These are phyloP conservation scores for Luzula sylvatica DNA, from an alignment of 176 grass and related monocot species.

Conservation along the genomic window DNA sequence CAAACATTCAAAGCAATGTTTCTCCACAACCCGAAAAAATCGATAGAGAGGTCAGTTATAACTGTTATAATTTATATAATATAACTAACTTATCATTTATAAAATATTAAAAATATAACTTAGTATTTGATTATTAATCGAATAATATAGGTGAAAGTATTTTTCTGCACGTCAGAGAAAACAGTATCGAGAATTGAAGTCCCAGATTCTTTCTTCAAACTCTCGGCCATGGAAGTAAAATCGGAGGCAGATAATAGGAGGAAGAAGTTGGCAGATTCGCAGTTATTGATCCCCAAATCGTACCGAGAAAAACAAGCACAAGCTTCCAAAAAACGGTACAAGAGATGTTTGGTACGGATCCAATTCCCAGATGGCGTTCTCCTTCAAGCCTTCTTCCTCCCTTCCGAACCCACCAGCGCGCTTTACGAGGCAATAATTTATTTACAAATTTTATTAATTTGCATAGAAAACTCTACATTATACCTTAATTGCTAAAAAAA, in stretches of 20 bases:
- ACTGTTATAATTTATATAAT: no score
- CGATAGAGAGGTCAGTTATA: slow-evolving; percentile 57
- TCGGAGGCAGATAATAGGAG: slow-evolving; percentile 73
- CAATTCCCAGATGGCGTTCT: slow-evolving; percentile 89
- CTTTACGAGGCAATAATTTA: slow-evolving; percentile 60
- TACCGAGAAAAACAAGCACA: slow-evolving; percentile 78
- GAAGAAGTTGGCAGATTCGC: slow-evolving; percentile 67
- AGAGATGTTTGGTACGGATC: slow-evolving; percentile 53
- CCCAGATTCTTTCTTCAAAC: slow-evolving; percentile 81
- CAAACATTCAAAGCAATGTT: neutral
- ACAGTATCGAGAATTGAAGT: slow-evolving; percentile 43
- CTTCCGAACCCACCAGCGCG: slow-evolving; percentile 43
- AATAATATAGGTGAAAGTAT: slow-evolving; percentile 70
- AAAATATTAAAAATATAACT: no score
- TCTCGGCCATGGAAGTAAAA: slow-evolving; percentile 42
- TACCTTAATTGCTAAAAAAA: no score
- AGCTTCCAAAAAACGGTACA: slow-evolving; percentile 58
- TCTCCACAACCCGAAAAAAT: slow-evolving; percentile 26
- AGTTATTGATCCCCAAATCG: slow-evolving; percentile 79
- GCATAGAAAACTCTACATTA: no score
- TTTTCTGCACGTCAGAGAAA: slow-evolving; percentile 56
- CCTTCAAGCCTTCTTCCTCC: slow-evolving; percentile 83
- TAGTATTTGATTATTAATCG: no score
- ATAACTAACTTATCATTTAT: no score
- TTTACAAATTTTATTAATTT: no score